Base-by-base conservation (phyloP, 345 rosid genomes). In the Fremontodendron californicum region DNA sequence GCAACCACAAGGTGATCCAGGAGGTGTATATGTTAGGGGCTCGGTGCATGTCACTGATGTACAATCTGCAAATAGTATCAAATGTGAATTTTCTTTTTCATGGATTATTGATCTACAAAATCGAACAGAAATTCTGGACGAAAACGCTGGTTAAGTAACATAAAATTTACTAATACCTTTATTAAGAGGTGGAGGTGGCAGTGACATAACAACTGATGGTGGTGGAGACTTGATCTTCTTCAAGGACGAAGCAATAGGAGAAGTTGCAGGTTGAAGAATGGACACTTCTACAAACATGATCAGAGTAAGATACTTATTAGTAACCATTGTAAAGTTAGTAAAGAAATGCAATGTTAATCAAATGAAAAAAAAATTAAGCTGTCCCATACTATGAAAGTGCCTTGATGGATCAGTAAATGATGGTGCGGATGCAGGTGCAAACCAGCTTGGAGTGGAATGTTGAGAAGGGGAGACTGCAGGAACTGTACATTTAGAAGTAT, bases 171-270 rank as follows among this genome's bases (percentile, higher is more conserved):
- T 60, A 3, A 33, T 78, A 89, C 94, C 89, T 81, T 73, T 86
- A 57, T 85, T 87, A 71, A 90, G 92, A 76, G 94, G 94, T 15
- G 94, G 91, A 75, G 94, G 90, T 21, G 91, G 94, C 12, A 90
- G 80, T n/a, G 74, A 71, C 85, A 84, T 52, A 48, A 85, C 73
- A 16, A 79, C 73, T 35, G 81, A 67, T 64, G 92, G 84, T 4
- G 86, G 85, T 7, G 88, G 88, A 79, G 85, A 33, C 78, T 81
- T 90, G 2, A n/a, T 63, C 77, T 84, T 86, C 78, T 78, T 83
- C 73, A 80, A 54, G 74, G 84, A 79, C 29, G 87, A 79, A 45
- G 52, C 27, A 5, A 52, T 21, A 9, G 94, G 94, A 75, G 91
- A 84, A 42, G 75, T 55, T 52, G 84, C 77, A 73, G 94, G 92